Evolutionary conservation across 1,139 yeast species (phyloP).

Genomic region (Ogataea hybrid): DNA sequence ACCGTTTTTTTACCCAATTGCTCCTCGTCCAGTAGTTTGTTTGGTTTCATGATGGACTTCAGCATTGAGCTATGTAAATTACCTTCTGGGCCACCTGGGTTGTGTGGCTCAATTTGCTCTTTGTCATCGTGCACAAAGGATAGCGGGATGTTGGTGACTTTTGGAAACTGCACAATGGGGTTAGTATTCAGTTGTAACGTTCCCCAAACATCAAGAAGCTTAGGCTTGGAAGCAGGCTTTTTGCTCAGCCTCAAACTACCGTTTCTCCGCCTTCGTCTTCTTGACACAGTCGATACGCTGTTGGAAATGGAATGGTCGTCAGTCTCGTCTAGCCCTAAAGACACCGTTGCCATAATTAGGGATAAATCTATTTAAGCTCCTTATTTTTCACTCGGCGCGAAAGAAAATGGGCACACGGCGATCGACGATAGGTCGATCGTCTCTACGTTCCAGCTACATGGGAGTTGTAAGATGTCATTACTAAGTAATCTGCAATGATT

Average conservation of each 20-base stretch:
- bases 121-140: slow-evolving; percentile 3
- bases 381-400: slow-evolving; percentile 11
- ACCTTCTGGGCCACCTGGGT: background rate
- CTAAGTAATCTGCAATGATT: background rate
- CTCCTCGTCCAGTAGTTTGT: slow-evolving; percentile 6
- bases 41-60: slow-evolving; percentile 20
- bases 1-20: slow-evolving; percentile 15
- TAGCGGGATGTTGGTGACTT: slow-evolving; percentile 7
- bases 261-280: slow-evolving; percentile 13
- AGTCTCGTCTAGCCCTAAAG: background rate
- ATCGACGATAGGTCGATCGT: slow-evolving; percentile 10
- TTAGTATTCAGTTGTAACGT: slow-evolving; percentile 9
- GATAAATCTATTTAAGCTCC: slow-evolving; percentile 3
- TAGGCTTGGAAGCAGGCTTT: slow-evolving; percentile 3
- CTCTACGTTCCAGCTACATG: background rate
- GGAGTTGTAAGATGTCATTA: background rate
- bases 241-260: slow-evolving; percentile 17
- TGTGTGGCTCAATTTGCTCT: background rate
- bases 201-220: slow-evolving; percentile 14
- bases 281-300: slow-evolving; percentile 14
- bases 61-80: slow-evolving; percentile 8
- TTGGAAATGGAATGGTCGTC: slow-evolving; percentile 14
- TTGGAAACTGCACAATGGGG: slow-evolving; percentile 1
- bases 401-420: slow-evolving; percentile 8
- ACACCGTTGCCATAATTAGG: background rate